Evolutionary conservation across 2,329 filamentous ascomycete species (phyloP).

Genomic region (Emergomyces pasteurianus): DNA sequence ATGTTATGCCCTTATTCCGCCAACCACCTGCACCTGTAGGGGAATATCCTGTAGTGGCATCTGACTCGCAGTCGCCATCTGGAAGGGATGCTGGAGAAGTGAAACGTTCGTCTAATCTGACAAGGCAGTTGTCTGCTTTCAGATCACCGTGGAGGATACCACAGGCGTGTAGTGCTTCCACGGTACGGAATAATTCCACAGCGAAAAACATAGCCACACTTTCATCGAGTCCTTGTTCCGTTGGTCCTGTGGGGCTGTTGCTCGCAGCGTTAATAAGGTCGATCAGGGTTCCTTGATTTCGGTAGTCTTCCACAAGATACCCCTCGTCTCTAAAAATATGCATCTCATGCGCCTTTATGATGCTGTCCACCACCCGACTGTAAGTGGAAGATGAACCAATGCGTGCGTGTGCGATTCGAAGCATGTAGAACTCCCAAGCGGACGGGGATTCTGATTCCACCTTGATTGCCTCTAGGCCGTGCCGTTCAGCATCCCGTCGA

Average conservation of each 20-base stretch:
- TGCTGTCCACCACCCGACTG: constrained; percentile 57
- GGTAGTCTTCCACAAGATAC: constrained; percentile 77
- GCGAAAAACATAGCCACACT: constrained; percentile 88
- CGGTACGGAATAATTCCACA: constrained; percentile 77
- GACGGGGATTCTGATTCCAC: constrained; percentile 75
- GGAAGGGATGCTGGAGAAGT: constrained; percentile 19
- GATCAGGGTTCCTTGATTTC: constrained; percentile 83
- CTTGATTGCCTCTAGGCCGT: constrained; percentile 75
- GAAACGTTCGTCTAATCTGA: constrained; percentile 61
- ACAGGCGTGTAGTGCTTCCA: constrained; percentile 73
- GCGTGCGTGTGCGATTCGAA: constrained; percentile 67
- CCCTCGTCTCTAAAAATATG: constrained; percentile 85
- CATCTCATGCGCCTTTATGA: constrained; percentile 77
- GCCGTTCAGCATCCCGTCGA: constrained; percentile 25
- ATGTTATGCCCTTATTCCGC: constrained; percentile 62
- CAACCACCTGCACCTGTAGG: constrained; percentile 67
- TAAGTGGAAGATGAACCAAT: constrained; percentile 50
- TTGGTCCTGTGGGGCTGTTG: constrained; percentile 35
- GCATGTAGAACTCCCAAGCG: constrained; percentile 94
- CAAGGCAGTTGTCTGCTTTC: constrained; percentile 89
- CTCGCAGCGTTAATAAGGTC: constrained; percentile 79
- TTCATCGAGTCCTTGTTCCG: constrained; percentile 70
- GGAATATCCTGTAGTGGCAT: constrained; percentile 47
- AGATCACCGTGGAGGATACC: constrained; percentile 82
- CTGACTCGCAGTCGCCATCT: constrained; percentile 15